Conservation (phyloP, 108 stramenopile genomes). For the Nitzschia palea region DNA sequence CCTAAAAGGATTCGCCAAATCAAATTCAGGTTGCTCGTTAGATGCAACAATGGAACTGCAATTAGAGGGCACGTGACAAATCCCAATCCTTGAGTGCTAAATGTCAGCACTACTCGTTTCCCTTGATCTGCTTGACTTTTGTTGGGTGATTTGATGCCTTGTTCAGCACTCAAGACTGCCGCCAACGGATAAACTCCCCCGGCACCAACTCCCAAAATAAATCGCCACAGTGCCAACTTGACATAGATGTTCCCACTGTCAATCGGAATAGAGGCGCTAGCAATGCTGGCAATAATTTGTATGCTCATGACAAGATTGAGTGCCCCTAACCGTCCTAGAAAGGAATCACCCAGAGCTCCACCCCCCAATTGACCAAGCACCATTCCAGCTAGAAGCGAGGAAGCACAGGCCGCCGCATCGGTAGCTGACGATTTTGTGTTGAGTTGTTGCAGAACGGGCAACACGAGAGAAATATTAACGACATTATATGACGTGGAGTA, state of each 20-base stretch:
- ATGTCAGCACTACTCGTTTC: constrained; percentile 71
- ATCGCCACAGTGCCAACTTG: constrained; percentile 66
- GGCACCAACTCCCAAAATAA: constrained; percentile 78
- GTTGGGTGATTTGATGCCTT: constrained; percentile 5
- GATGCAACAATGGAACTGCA: constrained; percentile 39
- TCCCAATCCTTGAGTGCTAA: constrained; percentile 80
- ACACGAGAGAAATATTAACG: constrained; percentile 76
- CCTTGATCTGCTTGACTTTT: constrained; percentile 17
- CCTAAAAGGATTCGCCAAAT: constrained; percentile 76
- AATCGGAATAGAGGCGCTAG: constrained; percentile 38
- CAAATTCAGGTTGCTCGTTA: constrained; percentile 45
- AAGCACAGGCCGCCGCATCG: constrained; percentile 39
- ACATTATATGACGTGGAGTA: constrained; percentile 91
- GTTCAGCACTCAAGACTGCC: constrained; percentile 81
- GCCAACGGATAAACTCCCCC: constrained; percentile 89
- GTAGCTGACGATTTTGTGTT: not conserved
- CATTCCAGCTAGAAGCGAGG: constrained; percentile 85
- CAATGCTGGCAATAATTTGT: constrained; percentile 73
- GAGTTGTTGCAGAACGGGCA: constrained; percentile 62
- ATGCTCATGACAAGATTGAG: constrained; percentile 72
- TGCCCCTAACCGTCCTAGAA: constrained; percentile 61
- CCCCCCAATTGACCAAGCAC: constrained; percentile 84
- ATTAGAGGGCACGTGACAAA: constrained; percentile 67
- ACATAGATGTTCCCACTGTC: constrained; percentile 19
- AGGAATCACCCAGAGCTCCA: constrained; percentile 76